phyloP scores from a whole-genome alignment of 208 protist species.

The Naegleria lovaniensis region DNA sequence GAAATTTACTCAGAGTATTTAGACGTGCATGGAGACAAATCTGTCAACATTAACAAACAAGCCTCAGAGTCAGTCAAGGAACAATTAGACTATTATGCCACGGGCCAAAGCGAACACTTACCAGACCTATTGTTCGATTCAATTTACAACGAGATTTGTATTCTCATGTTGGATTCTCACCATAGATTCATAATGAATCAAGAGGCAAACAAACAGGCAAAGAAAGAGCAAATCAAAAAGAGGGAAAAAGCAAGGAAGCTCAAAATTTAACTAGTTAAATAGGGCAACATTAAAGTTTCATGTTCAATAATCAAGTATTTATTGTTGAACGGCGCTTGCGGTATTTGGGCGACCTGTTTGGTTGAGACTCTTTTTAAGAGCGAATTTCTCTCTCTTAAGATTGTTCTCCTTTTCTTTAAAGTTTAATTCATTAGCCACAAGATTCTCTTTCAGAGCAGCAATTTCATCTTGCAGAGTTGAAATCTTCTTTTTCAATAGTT shows the following conservation, averaged over 20 bases:
- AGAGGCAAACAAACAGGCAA: background rate
- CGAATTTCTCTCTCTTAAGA: background rate
- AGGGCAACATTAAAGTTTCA: too few species aligned
- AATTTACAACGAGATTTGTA: background rate
- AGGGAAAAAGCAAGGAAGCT: background rate
- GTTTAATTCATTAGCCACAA: background rate
- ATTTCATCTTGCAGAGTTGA: background rate
- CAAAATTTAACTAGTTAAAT: too few species aligned
- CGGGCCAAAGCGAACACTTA: background rate
- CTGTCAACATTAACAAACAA: background rate
- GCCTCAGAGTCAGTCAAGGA: background rate
- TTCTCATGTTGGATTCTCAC: background rate
- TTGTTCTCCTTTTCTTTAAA: background rate
- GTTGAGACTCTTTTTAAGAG: background rate
- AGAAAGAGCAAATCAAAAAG: background rate
- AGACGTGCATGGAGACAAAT: background rate
- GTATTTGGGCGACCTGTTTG: background rate
- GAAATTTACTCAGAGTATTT: background rate
- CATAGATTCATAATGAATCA: background rate
- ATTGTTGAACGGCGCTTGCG: background rate
- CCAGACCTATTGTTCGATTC: background rate
- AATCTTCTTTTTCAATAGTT: background rate
- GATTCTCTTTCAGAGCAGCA: background rate
- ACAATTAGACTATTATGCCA: background rate
- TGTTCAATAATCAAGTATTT: too few species aligned